phyloP scores from a whole-genome alignment of 1,284 basidiomycete species.

The Earliella scabrosa region DNA sequence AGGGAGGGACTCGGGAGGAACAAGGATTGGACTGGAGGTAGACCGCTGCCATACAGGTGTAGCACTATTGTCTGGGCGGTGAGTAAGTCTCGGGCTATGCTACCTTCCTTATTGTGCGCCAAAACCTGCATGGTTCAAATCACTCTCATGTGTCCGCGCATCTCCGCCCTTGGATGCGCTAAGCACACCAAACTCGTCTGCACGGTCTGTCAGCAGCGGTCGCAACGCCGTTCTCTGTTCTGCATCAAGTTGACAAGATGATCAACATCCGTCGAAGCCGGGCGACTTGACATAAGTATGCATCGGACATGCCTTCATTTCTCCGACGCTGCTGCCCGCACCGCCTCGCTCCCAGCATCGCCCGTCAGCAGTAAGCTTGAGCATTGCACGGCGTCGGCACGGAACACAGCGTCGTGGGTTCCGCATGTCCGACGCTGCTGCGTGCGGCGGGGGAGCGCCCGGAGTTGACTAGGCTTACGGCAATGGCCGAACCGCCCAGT shows the following conservation, averaged over 20 bases:
- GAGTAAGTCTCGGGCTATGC: background rate
- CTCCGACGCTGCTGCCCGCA: background rate
- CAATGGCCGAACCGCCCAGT: constrained; percentile 11
- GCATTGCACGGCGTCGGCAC: constrained; percentile 3
- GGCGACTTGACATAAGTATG: background rate
- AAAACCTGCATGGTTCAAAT: background rate
- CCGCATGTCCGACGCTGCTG: constrained; percentile 23
- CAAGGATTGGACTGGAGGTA: too few relatives aligned
- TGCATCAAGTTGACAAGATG: constrained; percentile 15
- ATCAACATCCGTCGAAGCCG: constrained; percentile 17
- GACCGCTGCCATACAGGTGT: too few relatives aligned
- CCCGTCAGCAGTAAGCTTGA: too few relatives aligned
- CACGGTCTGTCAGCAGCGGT: constrained; percentile 11
- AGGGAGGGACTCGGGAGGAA: too few relatives aligned
- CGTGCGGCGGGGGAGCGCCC: constrained; percentile 17
- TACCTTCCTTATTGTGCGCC: constrained; percentile 3
- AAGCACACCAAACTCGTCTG: background rate
- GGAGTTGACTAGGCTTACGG: constrained; percentile 14
- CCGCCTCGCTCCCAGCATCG: too few relatives aligned
- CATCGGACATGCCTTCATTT: background rate
- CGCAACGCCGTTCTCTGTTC: constrained; percentile 9
- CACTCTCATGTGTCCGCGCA: background rate
- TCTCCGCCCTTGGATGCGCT: background rate
- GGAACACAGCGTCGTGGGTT: constrained; percentile 28
- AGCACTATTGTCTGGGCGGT: background rate